Base-by-base conservation (phyloP, 2,329 filamentous ascomycete species). In the Salinomyces thailandicus region DNA sequence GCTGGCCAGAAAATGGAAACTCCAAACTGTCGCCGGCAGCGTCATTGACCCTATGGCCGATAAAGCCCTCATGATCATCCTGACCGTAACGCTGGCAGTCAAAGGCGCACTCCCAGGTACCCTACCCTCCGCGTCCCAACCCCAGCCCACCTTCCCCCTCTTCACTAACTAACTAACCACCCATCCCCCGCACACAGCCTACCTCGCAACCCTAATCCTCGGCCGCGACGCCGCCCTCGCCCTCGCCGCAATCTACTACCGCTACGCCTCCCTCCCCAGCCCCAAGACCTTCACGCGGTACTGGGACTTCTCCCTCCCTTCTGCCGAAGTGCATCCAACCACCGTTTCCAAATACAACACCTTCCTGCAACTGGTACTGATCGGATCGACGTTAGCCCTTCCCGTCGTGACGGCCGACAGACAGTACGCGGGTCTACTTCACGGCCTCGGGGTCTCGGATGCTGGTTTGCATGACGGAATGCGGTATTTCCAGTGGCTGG, bases 21-120 rank as follows among this genome's bases (percentile, higher is more conserved):
- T 85, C 39, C 82, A 91, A 60, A 96, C 91, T 0, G 89, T 98
- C 1, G 85, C 96, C 7, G 91, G 91, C 37, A 93, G 85, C 37
- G 77, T 98, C 18, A 85, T 98, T 44, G 87, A 94, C 54, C 91
- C 91, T 5, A 91, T 95, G 82, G 91, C 91, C 3, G 91, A 98
- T 62, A 98, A 98, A 66, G 74, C 77, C 6, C 72, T 98, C 46
- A 96, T 98, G 91, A 95, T 89, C 0, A 77, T 94, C 39, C 63
- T 93, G 51, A 93, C 89, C 1, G 79, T 89, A 9, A 86, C 83
- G 46, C 64, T 96, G 30, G 86, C 87, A 3, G 69, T 81, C 44
- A 86, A 94, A 51, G 86, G 85, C 3, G 73, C 77, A 11, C 68
- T 98, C 34, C 86, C 89, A 40, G 66, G 82, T 86, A 66, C 48